Conservation (phyloP, 768 basidiomycete species). For the Sporobolomyces roseus region DNA sequence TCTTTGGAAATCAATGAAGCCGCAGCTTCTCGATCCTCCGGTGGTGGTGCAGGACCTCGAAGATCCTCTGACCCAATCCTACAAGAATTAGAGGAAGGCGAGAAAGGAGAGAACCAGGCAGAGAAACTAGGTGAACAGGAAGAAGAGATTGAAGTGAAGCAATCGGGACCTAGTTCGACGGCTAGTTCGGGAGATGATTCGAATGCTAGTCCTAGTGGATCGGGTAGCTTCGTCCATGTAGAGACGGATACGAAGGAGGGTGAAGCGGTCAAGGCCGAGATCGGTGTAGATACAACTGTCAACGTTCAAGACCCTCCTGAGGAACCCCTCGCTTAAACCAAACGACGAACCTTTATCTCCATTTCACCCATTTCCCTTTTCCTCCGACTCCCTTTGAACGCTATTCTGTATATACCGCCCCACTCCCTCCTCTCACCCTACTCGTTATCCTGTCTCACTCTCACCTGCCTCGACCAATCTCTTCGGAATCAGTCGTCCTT, state of each 20-base stretch:
- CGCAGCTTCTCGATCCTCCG: not conserved
- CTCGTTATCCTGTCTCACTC: too few species aligned
- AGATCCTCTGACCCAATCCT: not conserved
- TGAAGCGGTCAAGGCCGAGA: conserved; percentile 15
- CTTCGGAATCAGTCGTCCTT: too few species aligned
- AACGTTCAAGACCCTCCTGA: conserved; percentile 21
- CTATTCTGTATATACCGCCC: conserved; percentile 10
- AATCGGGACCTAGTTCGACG: conserved; percentile 5
- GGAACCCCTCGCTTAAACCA: conserved; percentile 16
- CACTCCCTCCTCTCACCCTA: not conserved
- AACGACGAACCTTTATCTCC: not conserved
- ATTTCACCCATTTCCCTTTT: not conserved
- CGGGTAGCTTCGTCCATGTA: conserved; percentile 40
- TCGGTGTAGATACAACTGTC: not conserved
- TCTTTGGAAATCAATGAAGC: conserved; percentile 58
- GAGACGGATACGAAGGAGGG: conserved; percentile 20
- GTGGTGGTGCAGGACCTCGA: not conserved
- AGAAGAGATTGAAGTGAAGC: conserved; percentile 1
- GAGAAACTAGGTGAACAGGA: conserved; percentile 10
- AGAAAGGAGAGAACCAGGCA: conserved; percentile 7
- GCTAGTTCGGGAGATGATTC: conserved; percentile 4
- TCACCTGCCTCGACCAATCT: too few species aligned
- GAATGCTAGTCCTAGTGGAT: conserved; percentile 13
- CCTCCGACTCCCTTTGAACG: not conserved
- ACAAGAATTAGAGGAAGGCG: conserved; percentile 14